phyloP scores from a whole-genome alignment of 805 yeast species.

The Yarrowia bubula region DNA sequence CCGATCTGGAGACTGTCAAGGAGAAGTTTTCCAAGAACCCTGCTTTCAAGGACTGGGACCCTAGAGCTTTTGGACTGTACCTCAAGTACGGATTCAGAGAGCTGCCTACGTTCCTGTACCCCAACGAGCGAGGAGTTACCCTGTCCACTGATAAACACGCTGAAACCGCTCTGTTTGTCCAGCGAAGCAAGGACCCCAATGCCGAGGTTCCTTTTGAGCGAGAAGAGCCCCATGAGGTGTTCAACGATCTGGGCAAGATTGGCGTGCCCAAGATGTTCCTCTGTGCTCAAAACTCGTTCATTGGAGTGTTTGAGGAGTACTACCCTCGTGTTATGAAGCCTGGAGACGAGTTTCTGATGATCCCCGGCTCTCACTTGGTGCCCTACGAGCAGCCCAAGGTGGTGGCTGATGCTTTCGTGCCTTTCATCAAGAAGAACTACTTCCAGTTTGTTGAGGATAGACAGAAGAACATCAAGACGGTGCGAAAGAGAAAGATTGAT shows the following conservation, averaged over 20 bases:
- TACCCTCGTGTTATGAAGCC: not conserved
- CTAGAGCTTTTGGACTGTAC: constrained; percentile 29
- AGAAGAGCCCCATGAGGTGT: constrained; percentile 19
- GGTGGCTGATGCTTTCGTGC: not conserved
- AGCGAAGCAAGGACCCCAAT: not conserved
- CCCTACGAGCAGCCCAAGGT: constrained; percentile 21
- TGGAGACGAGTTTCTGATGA: constrained; percentile 1
- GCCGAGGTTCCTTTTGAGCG: constrained; percentile 9
- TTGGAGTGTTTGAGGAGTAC: not conserved
- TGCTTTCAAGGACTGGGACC: constrained; percentile 28
- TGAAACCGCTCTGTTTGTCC: constrained; percentile 29
- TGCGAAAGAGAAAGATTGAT: not conserved
- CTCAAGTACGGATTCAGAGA: constrained; percentile 29
- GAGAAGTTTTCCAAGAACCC: constrained; percentile 11
- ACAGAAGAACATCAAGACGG: constrained; percentile 2
- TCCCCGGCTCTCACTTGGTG: not conserved
- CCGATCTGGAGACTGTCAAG: constrained; percentile 28
- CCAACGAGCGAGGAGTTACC: constrained; percentile 29
- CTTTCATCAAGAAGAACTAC: constrained; percentile 5
- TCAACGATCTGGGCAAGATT: constrained; percentile 1
- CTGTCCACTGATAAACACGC: constrained; percentile 30
- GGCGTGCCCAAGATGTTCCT: constrained; percentile 2
- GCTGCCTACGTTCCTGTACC: constrained; percentile 28
- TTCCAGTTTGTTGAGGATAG: constrained; percentile 4
- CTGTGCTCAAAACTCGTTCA: not conserved